phyloP scores from a whole-genome alignment of 768 basidiomycete genomes.

The Cubamyces sp. region DNA sequence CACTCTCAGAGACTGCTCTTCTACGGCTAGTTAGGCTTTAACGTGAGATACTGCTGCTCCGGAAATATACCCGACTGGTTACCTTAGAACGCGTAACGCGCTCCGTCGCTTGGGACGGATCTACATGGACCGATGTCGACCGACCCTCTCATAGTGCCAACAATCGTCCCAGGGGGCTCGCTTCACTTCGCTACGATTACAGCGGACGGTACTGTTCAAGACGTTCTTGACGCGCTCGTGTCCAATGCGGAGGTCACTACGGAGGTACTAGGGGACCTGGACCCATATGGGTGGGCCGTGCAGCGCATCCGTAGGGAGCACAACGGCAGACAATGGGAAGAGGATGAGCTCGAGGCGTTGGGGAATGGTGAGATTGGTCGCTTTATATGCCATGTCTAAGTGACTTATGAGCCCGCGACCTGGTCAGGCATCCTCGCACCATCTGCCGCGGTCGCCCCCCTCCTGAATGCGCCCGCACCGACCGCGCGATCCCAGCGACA shows the following conservation, averaged over 20 bases:
- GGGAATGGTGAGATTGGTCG: constrained; percentile 55
- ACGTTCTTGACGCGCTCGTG: constrained; percentile 59
- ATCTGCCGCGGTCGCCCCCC: constrained; percentile 51
- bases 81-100: constrained; percentile 15
- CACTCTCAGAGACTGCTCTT: background rate
- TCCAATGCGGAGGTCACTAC: constrained; percentile 50
- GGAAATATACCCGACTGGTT: background rate
- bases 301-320: constrained; percentile 64
- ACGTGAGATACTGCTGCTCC: background rate
- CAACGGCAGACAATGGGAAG: constrained; percentile 68
- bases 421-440: constrained; percentile 53
- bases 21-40: background rate
- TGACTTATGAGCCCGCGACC: constrained; percentile 17
- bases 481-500: constrained; percentile 46
- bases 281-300: constrained; percentile 68
- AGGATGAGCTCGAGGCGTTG: constrained; percentile 66
- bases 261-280: constrained; percentile 60
- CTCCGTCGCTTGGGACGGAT: constrained; percentile 14
- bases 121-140: constrained; percentile 42
- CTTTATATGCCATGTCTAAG: background rate
- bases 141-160: constrained; percentile 57
- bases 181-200: constrained; percentile 65
- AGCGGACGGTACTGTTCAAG: constrained; percentile 56
- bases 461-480: constrained; percentile 48
- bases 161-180: constrained; percentile 58